phyloP scores from a whole-genome alignment of 306 rosid genomes.

The Mimosa bimucronata region DNA sequence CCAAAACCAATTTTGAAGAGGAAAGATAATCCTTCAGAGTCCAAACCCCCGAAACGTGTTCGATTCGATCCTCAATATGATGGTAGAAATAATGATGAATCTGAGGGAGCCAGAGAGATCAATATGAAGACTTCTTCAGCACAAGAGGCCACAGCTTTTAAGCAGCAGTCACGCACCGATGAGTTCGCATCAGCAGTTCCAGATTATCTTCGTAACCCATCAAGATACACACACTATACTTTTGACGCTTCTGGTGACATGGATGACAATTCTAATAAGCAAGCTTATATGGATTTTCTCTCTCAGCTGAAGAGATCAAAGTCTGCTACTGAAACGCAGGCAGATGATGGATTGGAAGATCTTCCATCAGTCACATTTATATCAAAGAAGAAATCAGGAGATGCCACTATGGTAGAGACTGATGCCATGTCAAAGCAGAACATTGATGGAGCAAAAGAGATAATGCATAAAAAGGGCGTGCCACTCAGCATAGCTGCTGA shows the following conservation, averaged over 20 bases:
- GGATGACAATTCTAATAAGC: constrained; percentile 80
- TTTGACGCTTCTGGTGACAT: constrained; percentile 63
- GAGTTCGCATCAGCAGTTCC: constrained; percentile 69
- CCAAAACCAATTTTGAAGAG: constrained; percentile 91
- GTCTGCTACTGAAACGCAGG: constrained; percentile 32
- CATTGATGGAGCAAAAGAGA: constrained; percentile 51
- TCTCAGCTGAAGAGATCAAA: constrained; percentile 55
- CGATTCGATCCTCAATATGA: constrained; percentile 74
- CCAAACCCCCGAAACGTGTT: constrained; percentile 68
- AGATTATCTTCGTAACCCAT: constrained; percentile 74
- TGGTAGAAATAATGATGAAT: constrained; percentile 37
- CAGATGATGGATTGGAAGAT: constrained; percentile 50
- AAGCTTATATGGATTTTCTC: constrained; percentile 74
- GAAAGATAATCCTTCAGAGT: constrained; percentile 55
- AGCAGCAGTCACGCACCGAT: constrained; percentile 33
- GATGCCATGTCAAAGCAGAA: constrained; percentile 47
- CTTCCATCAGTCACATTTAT: constrained; percentile 69
- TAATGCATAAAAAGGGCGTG: constrained; percentile 38
- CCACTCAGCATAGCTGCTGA: constrained; percentile 55
- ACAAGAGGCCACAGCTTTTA: constrained; percentile 36
- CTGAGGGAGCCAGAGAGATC: constrained; percentile 41
- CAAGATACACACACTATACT: constrained; percentile 69
- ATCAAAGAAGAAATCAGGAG: constrained; percentile 76
- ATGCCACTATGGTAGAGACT: constrained; percentile 59
- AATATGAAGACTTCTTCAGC: constrained; percentile 40